These are phyloP conservation scores for Balakata baccata DNA, from an alignment of 345 rosid genomes.

Conservation along the genomic window DNA sequence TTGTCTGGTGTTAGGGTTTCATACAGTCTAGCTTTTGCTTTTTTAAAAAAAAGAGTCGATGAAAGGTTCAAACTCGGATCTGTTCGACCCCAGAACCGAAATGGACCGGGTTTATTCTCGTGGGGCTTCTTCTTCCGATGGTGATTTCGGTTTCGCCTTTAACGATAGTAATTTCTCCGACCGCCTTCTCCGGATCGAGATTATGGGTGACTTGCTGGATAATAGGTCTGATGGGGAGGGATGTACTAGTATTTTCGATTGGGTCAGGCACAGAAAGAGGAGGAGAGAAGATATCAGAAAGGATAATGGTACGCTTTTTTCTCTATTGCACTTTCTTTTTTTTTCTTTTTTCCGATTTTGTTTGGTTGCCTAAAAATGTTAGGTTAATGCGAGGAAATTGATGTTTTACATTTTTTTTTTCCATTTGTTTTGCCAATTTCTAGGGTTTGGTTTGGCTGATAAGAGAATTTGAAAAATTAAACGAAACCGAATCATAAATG, in stretches of 20 bases:
- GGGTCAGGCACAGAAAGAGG: conserved; percentile 96
- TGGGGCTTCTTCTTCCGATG: conserved; percentile 51
- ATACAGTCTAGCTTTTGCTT: no score
- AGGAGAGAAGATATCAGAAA: conserved; percentile 77
- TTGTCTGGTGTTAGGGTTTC: no score
- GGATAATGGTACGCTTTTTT: conserved; percentile 36
- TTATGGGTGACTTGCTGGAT: conserved; percentile 63
- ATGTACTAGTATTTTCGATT: conserved; percentile 72
- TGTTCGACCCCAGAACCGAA: conserved; percentile 75
- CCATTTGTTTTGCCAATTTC: background rate
- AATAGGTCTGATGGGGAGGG: conserved; percentile 58
- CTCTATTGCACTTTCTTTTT: conserved; percentile 8
- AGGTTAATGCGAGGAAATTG: background rate
- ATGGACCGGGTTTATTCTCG: conserved; percentile 66
- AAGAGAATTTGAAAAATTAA: no score
- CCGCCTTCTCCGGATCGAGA: conserved; percentile 90
- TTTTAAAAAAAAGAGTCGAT: background rate
- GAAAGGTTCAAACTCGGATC: conserved; percentile 49
- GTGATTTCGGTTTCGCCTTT: conserved; percentile 92
- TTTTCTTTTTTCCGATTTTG: background rate
- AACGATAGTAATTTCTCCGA: conserved; percentile 97
- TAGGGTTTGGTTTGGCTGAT: background rate
- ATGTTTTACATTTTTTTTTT: background rate
- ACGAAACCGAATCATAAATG: background rate
- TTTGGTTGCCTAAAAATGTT: background rate